Evolutionary conservation across 2,329 filamentous ascomycete species (phyloP).

Genomic region (Colletotrichum endophyticum): DNA sequence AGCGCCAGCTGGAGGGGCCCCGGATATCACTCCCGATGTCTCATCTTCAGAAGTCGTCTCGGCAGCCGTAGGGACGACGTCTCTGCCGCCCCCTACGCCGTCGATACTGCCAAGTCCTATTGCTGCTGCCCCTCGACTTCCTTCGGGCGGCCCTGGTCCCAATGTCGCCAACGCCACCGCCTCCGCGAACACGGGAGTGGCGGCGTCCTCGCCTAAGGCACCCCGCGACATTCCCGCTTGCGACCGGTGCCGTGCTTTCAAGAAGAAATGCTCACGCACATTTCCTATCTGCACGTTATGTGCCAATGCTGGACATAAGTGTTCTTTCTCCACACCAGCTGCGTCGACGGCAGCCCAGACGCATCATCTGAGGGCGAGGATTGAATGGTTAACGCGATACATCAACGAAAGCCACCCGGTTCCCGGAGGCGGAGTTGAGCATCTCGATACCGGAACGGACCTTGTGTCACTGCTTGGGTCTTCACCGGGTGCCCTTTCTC

Average conservation of each 20-base stretch:
- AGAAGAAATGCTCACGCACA: slow-evolving; percentile 50
- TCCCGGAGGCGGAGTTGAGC: slow-evolving; percentile 35
- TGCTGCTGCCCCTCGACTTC: not conserved
- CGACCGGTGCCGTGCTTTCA: slow-evolving; percentile 48
- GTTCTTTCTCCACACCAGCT: slow-evolving; percentile 36
- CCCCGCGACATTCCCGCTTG: slow-evolving; percentile 36
- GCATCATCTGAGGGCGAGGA: slow-evolving; percentile 41
- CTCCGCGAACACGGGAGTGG: slow-evolving; percentile 26
- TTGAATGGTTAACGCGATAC: slow-evolving; percentile 43
- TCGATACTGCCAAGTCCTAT: not conserved
- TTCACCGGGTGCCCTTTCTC: not conserved
- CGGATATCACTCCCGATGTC: not conserved
- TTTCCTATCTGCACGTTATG: slow-evolving; percentile 45
- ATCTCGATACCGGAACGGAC: slow-evolving; percentile 40
- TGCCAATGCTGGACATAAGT: slow-evolving; percentile 41
- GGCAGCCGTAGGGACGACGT: not conserved
- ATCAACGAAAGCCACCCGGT: slow-evolving; percentile 37
- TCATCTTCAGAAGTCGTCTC: not conserved
- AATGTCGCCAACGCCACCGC: slow-evolving; percentile 26
- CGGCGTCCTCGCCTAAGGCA: slow-evolving; percentile 26
- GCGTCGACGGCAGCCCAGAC: slow-evolving; percentile 36
- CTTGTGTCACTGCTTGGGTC: slow-evolving; percentile 20
- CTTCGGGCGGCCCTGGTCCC: not conserved
- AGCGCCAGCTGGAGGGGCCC: not conserved
- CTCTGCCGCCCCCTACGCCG: not conserved